These are phyloP conservation scores for Gastrolobium bilobum DNA, from an alignment of 306 rosid genomes.

Conservation along the genomic window DNA sequence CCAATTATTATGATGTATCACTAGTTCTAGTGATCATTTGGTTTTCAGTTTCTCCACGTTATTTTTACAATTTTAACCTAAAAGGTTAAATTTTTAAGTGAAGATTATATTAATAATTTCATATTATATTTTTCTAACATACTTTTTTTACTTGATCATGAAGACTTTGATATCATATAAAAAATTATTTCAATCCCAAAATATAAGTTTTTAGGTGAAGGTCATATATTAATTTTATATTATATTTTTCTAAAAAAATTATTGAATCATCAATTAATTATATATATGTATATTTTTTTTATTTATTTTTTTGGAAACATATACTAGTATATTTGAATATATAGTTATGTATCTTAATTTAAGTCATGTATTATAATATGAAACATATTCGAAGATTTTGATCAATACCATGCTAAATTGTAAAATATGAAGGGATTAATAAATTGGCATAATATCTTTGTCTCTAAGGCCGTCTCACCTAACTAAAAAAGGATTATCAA, in stretches of 20 bases:
- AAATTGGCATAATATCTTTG: constrained; percentile 47
- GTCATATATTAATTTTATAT: too few species aligned
- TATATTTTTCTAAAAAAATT: too few species aligned
- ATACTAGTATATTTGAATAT: not conserved
- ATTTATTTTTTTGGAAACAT: too few species aligned
- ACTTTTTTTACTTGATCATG: too few species aligned
- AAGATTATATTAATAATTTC: too few species aligned
- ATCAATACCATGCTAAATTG: constrained; percentile 35
- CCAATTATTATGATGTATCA: constrained; percentile 9
- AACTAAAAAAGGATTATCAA: constrained; percentile 52
- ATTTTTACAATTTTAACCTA: too few species aligned
- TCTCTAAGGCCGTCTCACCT: constrained; percentile 54
- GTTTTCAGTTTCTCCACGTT: constrained; percentile 14
- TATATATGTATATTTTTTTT: too few species aligned
- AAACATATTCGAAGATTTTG: constrained; percentile 14
- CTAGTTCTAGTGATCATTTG: constrained; percentile 27
- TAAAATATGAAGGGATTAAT: constrained; percentile 32
- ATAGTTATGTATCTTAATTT: not conserved
- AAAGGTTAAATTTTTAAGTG: too few species aligned
- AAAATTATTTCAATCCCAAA: too few species aligned
- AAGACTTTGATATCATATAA: too few species aligned
- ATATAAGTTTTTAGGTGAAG: too few species aligned
- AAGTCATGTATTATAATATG: not conserved
- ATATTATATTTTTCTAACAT: too few species aligned
- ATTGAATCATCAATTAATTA: not conserved